phyloP scores from a whole-genome alignment of 1,284 basidiomycete species.

The Tilletia indica region DNA sequence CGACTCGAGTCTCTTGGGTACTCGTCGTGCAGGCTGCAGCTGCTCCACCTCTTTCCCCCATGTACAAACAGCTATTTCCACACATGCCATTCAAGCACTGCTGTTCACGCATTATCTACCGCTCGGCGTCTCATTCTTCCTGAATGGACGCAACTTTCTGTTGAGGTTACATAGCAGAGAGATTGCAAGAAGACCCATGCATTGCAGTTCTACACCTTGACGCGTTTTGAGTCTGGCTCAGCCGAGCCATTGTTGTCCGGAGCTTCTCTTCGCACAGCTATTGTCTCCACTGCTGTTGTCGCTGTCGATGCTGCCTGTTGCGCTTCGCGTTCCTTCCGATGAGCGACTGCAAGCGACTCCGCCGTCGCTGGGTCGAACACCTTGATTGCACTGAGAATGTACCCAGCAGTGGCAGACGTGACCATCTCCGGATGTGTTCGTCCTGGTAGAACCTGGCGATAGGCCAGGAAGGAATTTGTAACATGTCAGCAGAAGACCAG shows the following conservation, averaged over 20 bases:
- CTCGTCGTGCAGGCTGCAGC: too few relatives aligned
- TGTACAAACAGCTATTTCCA: too few relatives aligned
- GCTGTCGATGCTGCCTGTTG: not conserved
- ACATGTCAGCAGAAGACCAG: not conserved
- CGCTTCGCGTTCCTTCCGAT: not conserved
- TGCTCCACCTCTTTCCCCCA: too few relatives aligned
- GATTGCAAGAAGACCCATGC: too few relatives aligned
- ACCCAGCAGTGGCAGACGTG: constrained; percentile 83
- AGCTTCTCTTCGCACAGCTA: not conserved
- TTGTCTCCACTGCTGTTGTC: not conserved
- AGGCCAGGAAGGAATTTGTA: not conserved
- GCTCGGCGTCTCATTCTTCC: too few relatives aligned
- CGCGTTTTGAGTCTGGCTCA: constrained; percentile 3
- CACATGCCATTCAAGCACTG: too few relatives aligned
- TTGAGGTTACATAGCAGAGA: too few relatives aligned
- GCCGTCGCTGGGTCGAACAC: constrained; percentile 58
- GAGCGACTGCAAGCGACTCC: not conserved
- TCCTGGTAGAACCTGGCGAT: constrained; percentile 72
- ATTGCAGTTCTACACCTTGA: not conserved
- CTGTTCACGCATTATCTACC: too few relatives aligned
- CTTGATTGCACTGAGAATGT: constrained; percentile 77
- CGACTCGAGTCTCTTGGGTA: too few relatives aligned
- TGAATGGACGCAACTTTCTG: too few relatives aligned
- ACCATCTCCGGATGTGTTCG: constrained; percentile 94
- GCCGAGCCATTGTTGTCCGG: not conserved